phyloP scores from a whole-genome alignment of 345 rosid species.

The Lepidium aucheri region DNA sequence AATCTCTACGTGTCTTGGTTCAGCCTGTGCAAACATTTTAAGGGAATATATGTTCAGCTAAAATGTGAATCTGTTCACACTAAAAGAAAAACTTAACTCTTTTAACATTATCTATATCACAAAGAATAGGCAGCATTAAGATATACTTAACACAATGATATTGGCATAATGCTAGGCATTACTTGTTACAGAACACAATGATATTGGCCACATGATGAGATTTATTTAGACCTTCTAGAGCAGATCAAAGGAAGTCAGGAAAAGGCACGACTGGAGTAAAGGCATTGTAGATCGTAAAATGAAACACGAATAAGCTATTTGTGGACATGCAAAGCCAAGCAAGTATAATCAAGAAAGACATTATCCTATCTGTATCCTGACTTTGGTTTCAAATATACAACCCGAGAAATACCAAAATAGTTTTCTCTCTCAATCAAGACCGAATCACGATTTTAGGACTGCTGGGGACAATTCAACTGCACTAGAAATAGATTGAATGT shows the following conservation, averaged over 20 bases:
- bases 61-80: neutral
- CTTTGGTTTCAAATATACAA: neutral
- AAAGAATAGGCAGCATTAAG: neutral
- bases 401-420: neutral
- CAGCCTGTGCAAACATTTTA: slow-evolving; percentile 42
- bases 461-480: neutral
- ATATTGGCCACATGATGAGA: neutral
- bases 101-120: neutral
- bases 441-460: neutral
- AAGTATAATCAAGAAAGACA: neutral
- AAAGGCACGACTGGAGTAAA: neutral
- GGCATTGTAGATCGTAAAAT: neutral
- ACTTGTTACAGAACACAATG: neutral
- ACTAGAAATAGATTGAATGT: neutral
- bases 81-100: neutral
- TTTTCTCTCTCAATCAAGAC: neutral
- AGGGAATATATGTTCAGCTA: neutral
- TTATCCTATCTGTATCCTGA: neutral
- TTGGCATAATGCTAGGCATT: neutral
- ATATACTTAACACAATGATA: too few relatives aligned
- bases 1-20: slow-evolving; percentile 58
- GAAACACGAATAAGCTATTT: neutral
- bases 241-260: neutral
- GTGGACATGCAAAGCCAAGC: neutral
- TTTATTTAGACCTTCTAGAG: neutral